Evolutionary conservation across 768 basidiomycete species (phyloP), one percentile per base, ranked within the genome.

Genomic region (Macrocybe gigantea): DNA sequence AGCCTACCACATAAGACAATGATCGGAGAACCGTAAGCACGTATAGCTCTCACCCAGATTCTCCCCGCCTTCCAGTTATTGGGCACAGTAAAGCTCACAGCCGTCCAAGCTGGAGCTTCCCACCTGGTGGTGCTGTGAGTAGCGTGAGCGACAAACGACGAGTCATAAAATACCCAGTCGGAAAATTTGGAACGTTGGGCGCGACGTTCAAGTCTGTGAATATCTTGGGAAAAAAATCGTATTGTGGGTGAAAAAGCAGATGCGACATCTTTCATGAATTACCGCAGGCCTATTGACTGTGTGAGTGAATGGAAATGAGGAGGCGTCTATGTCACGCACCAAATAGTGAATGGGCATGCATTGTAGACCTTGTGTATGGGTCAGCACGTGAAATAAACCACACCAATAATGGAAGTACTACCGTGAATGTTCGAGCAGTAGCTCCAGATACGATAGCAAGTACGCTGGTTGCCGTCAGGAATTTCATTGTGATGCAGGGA

Each of bases 311-410:
- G 12, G n/a, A 29, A 11, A 33, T 10, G 7, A 6, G 44, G 12
- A 44, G n/a, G 49, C 2, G n/a, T 36, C 29, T 15, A 29, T n/a
- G 14, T 6, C 1, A 37, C 69, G 45, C 53, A 82, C 83, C 83
- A 85, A 52, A 84, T 71, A 5, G 81, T 84, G 62, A 80, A 84
- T 1, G 79, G 72, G 55, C 83, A 84, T 2, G 62, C 67, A 64
- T 85, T 85, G 54, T 70, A 68, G 12, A 79, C 73, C 68, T 69
- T 15, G 8, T 29, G n/a, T 41, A 11, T 41, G 45, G 44, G 43
- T 7, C 14, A 22, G 35, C 2, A 13, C 22, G 13, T 31, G 29
- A 6, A 13, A 42, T 33, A 3, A 33, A 12, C 38, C 29, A 4
- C 12, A 33, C 15, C 22, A 10, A 22, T 32, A 5, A 14, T 33